Evolutionary conservation across 2,329 filamentous ascomycete species (phyloP), one percentile per base, ranked within the genome.

Genomic region (Achaetomium macrosporum): DNA sequence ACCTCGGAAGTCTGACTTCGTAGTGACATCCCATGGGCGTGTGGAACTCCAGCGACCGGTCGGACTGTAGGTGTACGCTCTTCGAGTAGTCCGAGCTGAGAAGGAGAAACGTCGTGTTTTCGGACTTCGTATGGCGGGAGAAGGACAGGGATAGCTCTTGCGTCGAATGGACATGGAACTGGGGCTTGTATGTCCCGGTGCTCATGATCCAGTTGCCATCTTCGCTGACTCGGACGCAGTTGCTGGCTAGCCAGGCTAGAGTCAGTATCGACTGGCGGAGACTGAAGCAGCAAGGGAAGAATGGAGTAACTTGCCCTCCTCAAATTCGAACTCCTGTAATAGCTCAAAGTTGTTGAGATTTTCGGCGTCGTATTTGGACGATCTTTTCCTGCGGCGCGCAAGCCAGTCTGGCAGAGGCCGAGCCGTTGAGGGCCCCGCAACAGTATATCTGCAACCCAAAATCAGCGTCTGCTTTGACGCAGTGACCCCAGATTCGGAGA

Each of bases 201-300:
- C 88, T 95, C 88, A 96, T 93, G 39, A 93, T 83, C 91, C 93
- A 99, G 67, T 97, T 86, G 45, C 92, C 92, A 80, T 99, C 93
- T 54, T 96, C 91, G 63, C 89, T 96, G 58, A 93, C 82, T 46
- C 90, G 82, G 58, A 99, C 83, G 67, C 92, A 96, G 61, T 85
- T 83, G 66, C 90, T 96, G 39, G 95, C 92, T 71, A 36, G 55
- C 2, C 17, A 25, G 12, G 16, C 11, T 16, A 12, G 20, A 6
- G 54, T 58, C 30, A 57, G 55, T n/a, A 40, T 37, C 11, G 7
- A 19, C 25, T 9, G 11, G 33, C 33, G 10, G 13, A 9, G 4
- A 33, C 6, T 2, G 8, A 31, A 6, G 1, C 5, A 16, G 25
- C 13, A 31, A 20, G 13, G 13, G 2, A 31, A 31, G 16, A 6